Base-by-base conservation (phyloP, 306 rosid species). In the Trifolium subterraneum region DNA sequence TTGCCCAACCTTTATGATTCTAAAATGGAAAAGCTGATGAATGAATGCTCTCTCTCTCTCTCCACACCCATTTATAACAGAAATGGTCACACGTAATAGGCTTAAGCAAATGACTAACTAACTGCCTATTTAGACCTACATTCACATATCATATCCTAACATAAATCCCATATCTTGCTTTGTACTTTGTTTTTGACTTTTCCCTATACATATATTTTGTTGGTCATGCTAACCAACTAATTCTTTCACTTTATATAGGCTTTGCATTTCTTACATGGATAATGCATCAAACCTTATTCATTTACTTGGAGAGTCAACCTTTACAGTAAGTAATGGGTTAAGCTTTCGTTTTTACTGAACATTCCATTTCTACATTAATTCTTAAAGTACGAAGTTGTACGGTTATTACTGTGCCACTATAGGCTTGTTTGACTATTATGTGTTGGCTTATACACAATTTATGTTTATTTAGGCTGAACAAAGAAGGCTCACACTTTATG, bases 391-490 rank as follows among this genome's bases (percentile, higher is more conserved):
- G 52, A 69, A 48, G 22, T 56, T 60, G 27, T 45, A 18, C 55
- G 76, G 35, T 38, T 62, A 35, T 76, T 63, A 77, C 50, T 14
- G 15, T 73, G 64, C 62, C 76, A 33, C 25, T 58, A 50, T 45
- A 31, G 39, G 55, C 60, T 72, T 67, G 19, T 74, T 42, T 83
- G 55, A 38, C 33, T 59, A 47, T 41, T 31, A 38, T 52, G 44
- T 15, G 29, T 50, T 70, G 22, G 13, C 62, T 75, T 39, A 83
- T 67, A 48, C 63, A 29, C 8, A 4, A 4, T 72, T 81, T 77
- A 11, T 83, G 33, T 80, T 79, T 72, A 61, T 64, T 64, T 79
- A 93, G 98, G 90, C 87, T 19, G 96, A 94, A 77, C 89, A 94
- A 54, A 88, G 78, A 82, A 88, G 98, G 79, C 88, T 91, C 27